Evolutionary conservation across 805 yeast genomes (phyloP).

Genomic region (Wilhelminamyces savonicus): DNA sequence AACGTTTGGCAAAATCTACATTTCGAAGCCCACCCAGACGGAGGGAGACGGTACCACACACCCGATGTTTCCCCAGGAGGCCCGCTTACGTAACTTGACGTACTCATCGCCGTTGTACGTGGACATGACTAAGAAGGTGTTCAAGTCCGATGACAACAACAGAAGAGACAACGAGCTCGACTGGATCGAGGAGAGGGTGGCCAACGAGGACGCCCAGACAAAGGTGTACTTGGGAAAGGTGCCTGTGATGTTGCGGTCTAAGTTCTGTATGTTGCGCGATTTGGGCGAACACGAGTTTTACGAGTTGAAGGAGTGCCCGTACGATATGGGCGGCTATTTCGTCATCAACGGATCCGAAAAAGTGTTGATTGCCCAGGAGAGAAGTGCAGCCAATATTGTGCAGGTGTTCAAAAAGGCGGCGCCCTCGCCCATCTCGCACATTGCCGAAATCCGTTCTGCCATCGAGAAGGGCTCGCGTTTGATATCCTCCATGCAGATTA

Average conservation of each 20-base stretch:
- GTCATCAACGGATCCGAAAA: constrained; percentile 98
- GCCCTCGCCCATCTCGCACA: constrained; percentile 91
- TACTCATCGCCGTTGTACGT: constrained; percentile 95
- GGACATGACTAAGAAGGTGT: constrained; percentile 87
- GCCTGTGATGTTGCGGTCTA: constrained; percentile 96
- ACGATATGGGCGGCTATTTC: constrained; percentile 99
- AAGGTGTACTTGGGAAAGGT: constrained; percentile 93
- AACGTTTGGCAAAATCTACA: constrained; percentile 94
- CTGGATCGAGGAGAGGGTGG: constrained; percentile 46
- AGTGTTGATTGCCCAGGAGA: constrained; percentile 96
- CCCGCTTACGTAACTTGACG: constrained; percentile 90
- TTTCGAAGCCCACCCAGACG: constrained; percentile 96
- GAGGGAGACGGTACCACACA: constrained; percentile 99
- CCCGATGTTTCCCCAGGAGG: constrained; percentile 97
- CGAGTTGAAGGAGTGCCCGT: constrained; percentile 96
- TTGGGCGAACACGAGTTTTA: constrained; percentile 89
- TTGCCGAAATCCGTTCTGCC: constrained; percentile 96
- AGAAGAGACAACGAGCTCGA: constrained; percentile 41
- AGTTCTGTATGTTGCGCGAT: constrained; percentile 88
- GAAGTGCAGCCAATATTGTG: constrained; percentile 97
- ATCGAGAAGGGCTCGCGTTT: constrained; percentile 95
- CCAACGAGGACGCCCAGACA: constrained; percentile 53
- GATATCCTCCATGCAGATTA: constrained; percentile 90
- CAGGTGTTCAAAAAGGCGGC: constrained; percentile 98
- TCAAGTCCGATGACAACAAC: constrained; percentile 69